These are phyloP conservation scores for Omphalea diandra DNA, from an alignment of 441 rosid species.

Conservation along the genomic window DNA sequence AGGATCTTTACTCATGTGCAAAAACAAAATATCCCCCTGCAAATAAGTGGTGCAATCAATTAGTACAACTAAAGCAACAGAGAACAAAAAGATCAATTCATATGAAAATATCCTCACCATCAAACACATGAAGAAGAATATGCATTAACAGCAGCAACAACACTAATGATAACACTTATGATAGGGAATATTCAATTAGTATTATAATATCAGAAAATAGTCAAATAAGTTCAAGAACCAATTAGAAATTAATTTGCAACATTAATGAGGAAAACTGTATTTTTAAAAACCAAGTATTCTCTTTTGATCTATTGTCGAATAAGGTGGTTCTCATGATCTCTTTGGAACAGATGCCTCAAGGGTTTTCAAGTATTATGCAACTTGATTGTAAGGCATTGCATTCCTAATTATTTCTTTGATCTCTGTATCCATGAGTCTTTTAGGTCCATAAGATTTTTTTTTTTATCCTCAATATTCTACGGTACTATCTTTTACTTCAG, in stretches of 20 bases:
- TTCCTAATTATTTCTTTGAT: no score
- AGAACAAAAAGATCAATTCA: neutral
- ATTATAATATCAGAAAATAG: no score
- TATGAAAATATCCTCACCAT: conserved; percentile 1
- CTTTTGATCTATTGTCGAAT: neutral
- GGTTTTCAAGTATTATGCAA: no score
- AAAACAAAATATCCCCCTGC: conserved; percentile 93
- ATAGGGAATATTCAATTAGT: no score
- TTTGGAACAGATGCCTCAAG: no score
- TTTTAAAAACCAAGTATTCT: neutral
- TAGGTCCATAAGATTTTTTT: no score
- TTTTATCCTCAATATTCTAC: no score
- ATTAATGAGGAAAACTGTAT: neutral
- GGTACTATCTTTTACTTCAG: no score
- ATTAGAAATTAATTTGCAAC: neutral
- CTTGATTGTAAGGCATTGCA: no score
- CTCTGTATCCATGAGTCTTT: no score
- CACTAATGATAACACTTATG: neutral
- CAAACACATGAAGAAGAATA: neutral
- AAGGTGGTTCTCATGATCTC: no score
- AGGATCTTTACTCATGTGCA: conserved; percentile 90
- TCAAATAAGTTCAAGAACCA: neutral
- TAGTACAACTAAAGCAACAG: neutral
- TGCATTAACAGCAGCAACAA: neutral
- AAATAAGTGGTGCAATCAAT: conserved; percentile 20